Conservation (phyloP, 2,329 filamentous ascomycete species). For the Aspergillus eucalypticola region DNA sequence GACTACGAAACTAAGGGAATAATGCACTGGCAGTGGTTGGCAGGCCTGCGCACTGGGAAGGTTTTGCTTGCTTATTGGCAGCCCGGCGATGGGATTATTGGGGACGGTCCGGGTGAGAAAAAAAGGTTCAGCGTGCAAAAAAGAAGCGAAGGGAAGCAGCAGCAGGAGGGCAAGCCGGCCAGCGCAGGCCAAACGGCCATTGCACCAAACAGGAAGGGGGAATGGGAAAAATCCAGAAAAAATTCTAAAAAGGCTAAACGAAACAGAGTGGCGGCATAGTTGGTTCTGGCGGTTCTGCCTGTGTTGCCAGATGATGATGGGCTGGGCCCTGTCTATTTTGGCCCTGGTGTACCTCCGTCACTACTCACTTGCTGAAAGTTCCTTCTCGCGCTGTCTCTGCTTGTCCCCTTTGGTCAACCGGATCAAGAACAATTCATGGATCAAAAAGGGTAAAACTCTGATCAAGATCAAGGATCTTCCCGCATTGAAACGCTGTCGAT, state of each 20-base stretch:
- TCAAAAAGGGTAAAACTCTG: no score
- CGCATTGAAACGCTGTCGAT: background rate
- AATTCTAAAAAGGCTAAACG: constrained; percentile 1
- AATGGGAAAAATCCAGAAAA: constrained; percentile 3
- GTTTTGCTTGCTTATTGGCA: constrained; percentile 11
- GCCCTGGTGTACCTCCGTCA: background rate
- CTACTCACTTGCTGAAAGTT: background rate
- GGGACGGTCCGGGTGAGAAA: constrained; percentile 1
- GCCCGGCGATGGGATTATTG: background rate
- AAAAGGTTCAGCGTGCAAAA: constrained; percentile 7
- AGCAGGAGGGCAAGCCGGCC: constrained; percentile 2
- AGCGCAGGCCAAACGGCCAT: background rate
- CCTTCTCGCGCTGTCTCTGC: background rate
- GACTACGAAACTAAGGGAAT: constrained; percentile 13
- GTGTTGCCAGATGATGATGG: constrained; percentile 4
- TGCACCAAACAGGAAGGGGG: background rate
- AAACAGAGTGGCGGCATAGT: constrained; percentile 6
- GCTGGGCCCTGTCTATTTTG: constrained; percentile 3
- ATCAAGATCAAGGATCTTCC: no score
- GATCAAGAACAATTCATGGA: no score
- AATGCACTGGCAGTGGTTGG: constrained; percentile 7
- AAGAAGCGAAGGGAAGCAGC: constrained; percentile 7
- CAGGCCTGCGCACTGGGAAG: background rate
- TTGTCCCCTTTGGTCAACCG: background rate
- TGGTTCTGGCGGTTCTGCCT: background rate